Evolutionary conservation across 352 stramenopile species (phyloP).

Genomic region (Pythium vanterpoolii): DNA sequence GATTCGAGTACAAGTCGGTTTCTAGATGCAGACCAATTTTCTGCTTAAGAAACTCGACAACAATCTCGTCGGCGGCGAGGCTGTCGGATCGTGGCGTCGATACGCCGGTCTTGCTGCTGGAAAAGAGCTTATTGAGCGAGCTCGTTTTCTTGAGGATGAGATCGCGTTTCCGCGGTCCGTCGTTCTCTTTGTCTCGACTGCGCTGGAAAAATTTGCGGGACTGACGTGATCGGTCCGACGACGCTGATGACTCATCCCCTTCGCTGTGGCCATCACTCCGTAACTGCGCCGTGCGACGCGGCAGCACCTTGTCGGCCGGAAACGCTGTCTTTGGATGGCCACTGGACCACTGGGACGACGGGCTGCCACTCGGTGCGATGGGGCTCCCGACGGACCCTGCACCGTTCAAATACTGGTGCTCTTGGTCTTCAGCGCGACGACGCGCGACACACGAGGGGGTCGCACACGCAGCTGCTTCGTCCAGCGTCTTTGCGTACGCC

Average conservation of each 20-base stretch:
- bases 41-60: constrained; percentile 52
- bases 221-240: neutral
- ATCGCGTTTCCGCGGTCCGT: neutral
- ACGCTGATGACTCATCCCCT: constrained; percentile 4
- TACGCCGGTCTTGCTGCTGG: constrained; percentile 14
- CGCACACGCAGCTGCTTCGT: constrained; percentile 4
- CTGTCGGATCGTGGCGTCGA: neutral
- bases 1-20: constrained; percentile 53
- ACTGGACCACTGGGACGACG: neutral
- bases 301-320: neutral
- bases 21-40: constrained; percentile 71
- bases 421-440: neutral
- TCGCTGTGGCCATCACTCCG: constrained; percentile 14
- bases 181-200: constrained; percentile 8
- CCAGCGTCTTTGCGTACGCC: constrained; percentile 20
- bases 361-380: neutral
- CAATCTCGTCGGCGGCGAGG: constrained; percentile 35
- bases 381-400: neutral
- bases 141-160: constrained; percentile 27
- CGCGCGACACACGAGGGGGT: constrained; percentile 4
- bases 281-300: neutral
- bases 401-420: neutral
- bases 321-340: neutral
- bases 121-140: constrained; percentile 27
- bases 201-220: constrained; percentile 15